phyloP scores from a whole-genome alignment of 176 grass and related monocot species.

The Poa annua region DNA sequence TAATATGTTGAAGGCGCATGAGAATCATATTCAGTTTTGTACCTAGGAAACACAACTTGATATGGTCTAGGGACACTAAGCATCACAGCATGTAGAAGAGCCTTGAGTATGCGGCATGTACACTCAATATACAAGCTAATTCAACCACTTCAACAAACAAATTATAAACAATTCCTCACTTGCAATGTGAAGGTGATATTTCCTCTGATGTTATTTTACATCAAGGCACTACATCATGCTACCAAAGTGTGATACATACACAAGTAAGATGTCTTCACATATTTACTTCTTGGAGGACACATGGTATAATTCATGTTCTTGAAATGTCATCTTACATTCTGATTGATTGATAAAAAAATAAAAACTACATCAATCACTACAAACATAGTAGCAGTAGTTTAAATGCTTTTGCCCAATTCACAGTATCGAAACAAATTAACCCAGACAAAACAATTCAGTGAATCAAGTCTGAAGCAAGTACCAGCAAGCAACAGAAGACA shows the following conservation, averaged over 20 bases:
- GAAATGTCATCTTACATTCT: neutral
- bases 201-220: neutral
- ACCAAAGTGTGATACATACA: neutral
- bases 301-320: neutral
- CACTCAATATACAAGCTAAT: neutral
- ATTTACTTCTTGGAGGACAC: neutral
- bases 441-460: neutral
- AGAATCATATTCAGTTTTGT: neutral
- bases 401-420: slow-evolving; percentile 1
- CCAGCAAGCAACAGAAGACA: neutral
- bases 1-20: neutral
- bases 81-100: neutral
- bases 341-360: slow-evolving; percentile 23
- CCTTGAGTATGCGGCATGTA: neutral
- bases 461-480: slow-evolving; percentile 7
- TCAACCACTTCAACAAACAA: neutral
- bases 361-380: neutral
- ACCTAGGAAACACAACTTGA: neutral
- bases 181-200: neutral
- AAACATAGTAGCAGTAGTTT: neutral
- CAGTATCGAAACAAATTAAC: neutral
- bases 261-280: neutral
- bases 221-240: neutral
- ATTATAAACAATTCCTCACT: neutral
- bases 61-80: neutral